A percentile compares a stretch with the other conserved stretches of the same genome.
Evolutionary conservation across 2,329 filamentous ascomycete genomes (phyloP).

Genomic region (Arthrobotrys sinensis): DNA sequence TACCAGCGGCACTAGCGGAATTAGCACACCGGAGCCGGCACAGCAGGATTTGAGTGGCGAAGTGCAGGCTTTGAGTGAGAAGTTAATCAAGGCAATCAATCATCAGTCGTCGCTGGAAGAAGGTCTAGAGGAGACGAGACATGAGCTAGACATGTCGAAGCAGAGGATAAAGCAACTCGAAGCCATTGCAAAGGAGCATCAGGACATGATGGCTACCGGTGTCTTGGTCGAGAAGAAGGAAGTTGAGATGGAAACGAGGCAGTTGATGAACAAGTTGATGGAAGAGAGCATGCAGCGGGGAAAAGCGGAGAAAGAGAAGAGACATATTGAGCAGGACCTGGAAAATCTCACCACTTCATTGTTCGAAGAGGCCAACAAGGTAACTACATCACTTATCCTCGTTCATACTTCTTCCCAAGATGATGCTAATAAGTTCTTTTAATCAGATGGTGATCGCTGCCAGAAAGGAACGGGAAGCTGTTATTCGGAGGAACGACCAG

Average conservation of each 20-base stretch:
- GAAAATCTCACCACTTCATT: slow-evolving; percentile 90
- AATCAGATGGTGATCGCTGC: slow-evolving; percentile 88
- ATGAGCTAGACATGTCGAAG: slow-evolving; percentile 83
- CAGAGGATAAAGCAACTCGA: slow-evolving; percentile 80
- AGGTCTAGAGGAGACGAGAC: slow-evolving; percentile 82
- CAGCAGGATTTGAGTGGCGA: slow-evolving; percentile 77
- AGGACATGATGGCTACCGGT: slow-evolving; percentile 79
- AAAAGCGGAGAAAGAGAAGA: slow-evolving; percentile 83
- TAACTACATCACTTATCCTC: slow-evolving; percentile 66
- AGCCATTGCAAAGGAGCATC: slow-evolving; percentile 77
- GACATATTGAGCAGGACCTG: slow-evolving; percentile 90
- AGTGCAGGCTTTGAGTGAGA: slow-evolving; percentile 91
- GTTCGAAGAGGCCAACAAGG: slow-evolving; percentile 97
- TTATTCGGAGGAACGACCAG: slow-evolving; percentile 89
- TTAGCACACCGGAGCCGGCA: slow-evolving; percentile 22
- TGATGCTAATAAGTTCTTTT: slow-evolving; percentile 63
- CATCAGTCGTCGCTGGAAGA: slow-evolving; percentile 94
- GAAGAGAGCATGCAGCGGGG: slow-evolving; percentile 78
- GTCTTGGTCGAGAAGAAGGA: slow-evolving; percentile 82
- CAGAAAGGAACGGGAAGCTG: slow-evolving; percentile 84
- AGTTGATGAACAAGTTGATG: slow-evolving; percentile 73
- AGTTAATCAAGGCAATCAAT: slow-evolving; percentile 97
- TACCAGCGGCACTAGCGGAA: slow-evolving; percentile 38
- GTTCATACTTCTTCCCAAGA: not conserved
- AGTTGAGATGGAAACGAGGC: slow-evolving; percentile 80